Conservation (phyloP, 192 early-diverging fungal species). For the Piromyces finnis region DNA sequence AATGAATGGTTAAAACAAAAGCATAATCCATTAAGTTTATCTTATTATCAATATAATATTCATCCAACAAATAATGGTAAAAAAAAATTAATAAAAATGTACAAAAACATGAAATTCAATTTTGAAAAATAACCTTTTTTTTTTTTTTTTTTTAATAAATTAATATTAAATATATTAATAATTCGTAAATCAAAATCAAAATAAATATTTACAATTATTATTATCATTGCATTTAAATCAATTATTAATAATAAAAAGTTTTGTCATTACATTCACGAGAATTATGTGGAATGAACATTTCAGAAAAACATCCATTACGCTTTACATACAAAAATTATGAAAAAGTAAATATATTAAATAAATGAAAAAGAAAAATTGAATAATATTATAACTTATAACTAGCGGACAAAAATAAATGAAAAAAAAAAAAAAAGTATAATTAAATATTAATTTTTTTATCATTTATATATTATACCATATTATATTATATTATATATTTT, state of each 20-base stretch:
- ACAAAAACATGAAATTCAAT: no score
- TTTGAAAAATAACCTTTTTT: no score
- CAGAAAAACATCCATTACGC: background rate
- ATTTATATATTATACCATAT: background rate
- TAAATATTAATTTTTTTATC: background rate
- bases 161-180: no score
- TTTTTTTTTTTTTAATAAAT: no score
- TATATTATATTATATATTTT: no score
- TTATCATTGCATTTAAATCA: no score
- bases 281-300: background rate
- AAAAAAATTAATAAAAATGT: background rate
- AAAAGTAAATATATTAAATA: constrained; percentile 6
- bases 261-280: background rate
- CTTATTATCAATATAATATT: background rate
- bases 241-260: background rate
- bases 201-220: no score
- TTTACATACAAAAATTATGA: background rate
- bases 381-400: no score
- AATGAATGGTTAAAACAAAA: background rate
- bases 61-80: background rate
- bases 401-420: no score
- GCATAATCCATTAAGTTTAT: background rate
- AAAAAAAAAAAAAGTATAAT: background rate
- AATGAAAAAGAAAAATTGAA: no score
- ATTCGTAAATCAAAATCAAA: no score